Evolutionary conservation across 768 basidiomycete genomes (phyloP).

Genomic region (Termitomyces sp.): DNA sequence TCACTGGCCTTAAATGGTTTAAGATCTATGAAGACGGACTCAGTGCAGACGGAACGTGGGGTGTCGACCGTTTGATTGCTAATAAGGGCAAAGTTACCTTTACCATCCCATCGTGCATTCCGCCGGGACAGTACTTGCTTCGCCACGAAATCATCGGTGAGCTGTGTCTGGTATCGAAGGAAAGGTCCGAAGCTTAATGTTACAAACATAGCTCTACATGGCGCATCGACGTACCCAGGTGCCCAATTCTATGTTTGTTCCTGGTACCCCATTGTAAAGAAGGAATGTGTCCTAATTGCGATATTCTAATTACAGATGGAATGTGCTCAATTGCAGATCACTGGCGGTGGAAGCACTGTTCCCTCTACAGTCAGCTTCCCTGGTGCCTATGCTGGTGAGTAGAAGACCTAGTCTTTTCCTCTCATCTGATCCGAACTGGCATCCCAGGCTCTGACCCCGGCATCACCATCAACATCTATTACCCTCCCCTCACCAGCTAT

Average conservation of each 20-base stretch:
- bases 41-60: slow-evolving; percentile 34
- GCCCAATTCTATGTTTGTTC: slow-evolving; percentile 51
- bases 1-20: slow-evolving; percentile 52
- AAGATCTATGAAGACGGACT: slow-evolving; percentile 48
- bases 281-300: background rate
- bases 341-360: slow-evolving; percentile 37
- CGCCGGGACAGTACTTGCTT: slow-evolving; percentile 44
- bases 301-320: slow-evolving; percentile 31
- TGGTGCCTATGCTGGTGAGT: slow-evolving; percentile 38
- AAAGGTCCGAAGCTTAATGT: background rate
- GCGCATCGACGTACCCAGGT: slow-evolving; percentile 43
- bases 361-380: slow-evolving; percentile 46
- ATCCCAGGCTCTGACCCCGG: slow-evolving; percentile 37
- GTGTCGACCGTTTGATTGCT: slow-evolving; percentile 39
- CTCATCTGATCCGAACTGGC: background rate
- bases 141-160: slow-evolving; percentile 49
- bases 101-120: slow-evolving; percentile 41
- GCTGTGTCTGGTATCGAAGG: background rate
- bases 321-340: slow-evolving; percentile 44
- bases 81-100: slow-evolving; percentile 50
- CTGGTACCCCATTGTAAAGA: background rate
- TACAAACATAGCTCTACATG: slow-evolving; percentile 35
- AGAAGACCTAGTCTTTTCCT: background rate
- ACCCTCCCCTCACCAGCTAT: slow-evolving; percentile 33
- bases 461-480: slow-evolving; percentile 45